Evolutionary conservation across 495 filamentous ascomycete species (phyloP), one percentile per base, ranked within the genome.

Genomic region (Penicillium cosmopolitanum): DNA sequence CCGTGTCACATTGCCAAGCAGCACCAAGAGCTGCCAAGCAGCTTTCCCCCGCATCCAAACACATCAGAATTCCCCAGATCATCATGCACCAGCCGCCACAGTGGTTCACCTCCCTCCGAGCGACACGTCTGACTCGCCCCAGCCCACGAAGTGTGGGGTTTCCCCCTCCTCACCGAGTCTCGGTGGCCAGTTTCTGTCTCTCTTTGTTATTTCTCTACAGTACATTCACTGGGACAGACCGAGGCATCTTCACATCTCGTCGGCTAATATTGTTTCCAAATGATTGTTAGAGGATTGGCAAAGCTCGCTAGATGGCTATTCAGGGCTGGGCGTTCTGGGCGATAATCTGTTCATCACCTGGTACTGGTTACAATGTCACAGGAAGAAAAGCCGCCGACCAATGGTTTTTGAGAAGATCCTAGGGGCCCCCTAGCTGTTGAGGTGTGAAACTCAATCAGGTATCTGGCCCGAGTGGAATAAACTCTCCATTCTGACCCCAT

Each of bases 11-110:
- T 44, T 44, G 42, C 42, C 42, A 18, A 44, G 42, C 15, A 16
- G n/a, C 42, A n/a, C 42, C 42, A 44, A 44, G 42, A 44, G 42
- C 46, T 18, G 46, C 46, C 46, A 48, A 48, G 46, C 46, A 48
- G 19, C 19, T 48, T 48, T 19, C 46, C 36, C 46, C 46, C 19
- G 19, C 19, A 25, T 48, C 21, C 19, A 23, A 48, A 48, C 19
- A 19, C 46, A 44, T 44, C 46, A 48, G 23, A 12, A 25, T 28
- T 48, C 46, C 46, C 46, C 46, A 48, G 46, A 48, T 48, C 46
- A 48, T 48, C 46, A 13, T 9, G 11, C 19, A 12, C 46, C 18
- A 48, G 21, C 46, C 46, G 46, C 46, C 46, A 48, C 46, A 48
- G 19, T 9, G 46, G 46, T 28, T 48, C 44, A 48, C 2, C 10